Conservation (phyloP, 2,329 filamentous ascomycete genomes). For the Cordyceps cicadae region DNA sequence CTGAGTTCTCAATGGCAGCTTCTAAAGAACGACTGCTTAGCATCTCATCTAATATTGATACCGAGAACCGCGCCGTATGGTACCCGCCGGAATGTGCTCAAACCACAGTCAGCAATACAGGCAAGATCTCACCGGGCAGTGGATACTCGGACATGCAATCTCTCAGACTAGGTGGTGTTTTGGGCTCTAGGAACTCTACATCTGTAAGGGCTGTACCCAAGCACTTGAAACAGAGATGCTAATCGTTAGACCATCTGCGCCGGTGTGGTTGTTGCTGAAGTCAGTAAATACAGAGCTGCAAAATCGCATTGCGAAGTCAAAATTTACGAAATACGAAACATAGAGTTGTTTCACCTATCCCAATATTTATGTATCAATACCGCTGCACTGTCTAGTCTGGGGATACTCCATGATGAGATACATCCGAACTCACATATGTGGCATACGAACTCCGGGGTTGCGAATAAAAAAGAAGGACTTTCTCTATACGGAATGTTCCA, state of each 20-base stretch:
- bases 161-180: not conserved
- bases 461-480: slow-evolving; percentile 60
- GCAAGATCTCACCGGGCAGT: no score
- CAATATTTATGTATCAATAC: slow-evolving; percentile 67
- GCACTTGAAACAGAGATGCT: not conserved
- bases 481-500: slow-evolving; percentile 81
- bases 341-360: slow-evolving; percentile 68
- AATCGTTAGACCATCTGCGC: slow-evolving; percentile 63
- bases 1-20: not conserved
- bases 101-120: not conserved
- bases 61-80: not conserved
- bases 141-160: not conserved
- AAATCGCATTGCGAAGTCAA: slow-evolving; percentile 54
- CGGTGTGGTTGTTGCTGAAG: slow-evolving; percentile 73
- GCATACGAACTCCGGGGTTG: slow-evolving; percentile 31
- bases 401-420: slow-evolving; percentile 74
- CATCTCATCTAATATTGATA: not conserved
- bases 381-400: slow-evolving; percentile 73
- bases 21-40: not conserved
- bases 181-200: not conserved
- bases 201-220: not conserved
- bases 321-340: slow-evolving; percentile 49
- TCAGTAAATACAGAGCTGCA: slow-evolving; percentile 54
- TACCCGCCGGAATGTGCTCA: not conserved
- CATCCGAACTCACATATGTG: slow-evolving; percentile 76